Percentiles rank a stretch among this genome's conserved stretches.
These are phyloP conservation scores for Candida gigantensis DNA, from an alignment of 1,139 yeast species.

Conservation along the genomic window DNA sequence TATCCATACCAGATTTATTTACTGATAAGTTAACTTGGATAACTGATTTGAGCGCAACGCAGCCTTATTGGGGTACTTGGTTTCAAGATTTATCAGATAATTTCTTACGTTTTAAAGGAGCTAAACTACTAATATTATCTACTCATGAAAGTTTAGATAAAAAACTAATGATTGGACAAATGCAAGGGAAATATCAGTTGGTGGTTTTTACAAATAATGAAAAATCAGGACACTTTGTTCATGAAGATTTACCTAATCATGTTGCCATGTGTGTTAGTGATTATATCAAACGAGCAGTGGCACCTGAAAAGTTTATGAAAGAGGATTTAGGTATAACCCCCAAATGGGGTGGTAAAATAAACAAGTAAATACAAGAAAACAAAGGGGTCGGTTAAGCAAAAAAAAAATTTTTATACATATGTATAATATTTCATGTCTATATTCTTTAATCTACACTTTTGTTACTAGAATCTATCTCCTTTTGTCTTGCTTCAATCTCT, in stretches of 20 bases:
- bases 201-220: conserved; percentile 66
- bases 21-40: conserved; percentile 50
- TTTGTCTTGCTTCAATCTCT: conserved; percentile 43
- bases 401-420: too few species aligned
- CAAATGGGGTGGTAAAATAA: conserved; percentile 54
- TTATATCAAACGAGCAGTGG: conserved; percentile 48
- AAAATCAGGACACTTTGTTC: conserved; percentile 84
- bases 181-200: conserved; percentile 94
- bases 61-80: conserved; percentile 81
- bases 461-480: conserved; percentile 24
- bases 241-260: conserved; percentile 81
- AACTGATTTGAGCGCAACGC: conserved; percentile 60
- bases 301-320: conserved; percentile 37
- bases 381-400: too few species aligned
- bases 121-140: conserved; percentile 78
- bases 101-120: conserved; percentile 53
- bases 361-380: too few species aligned
- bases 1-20: conserved; percentile 75
- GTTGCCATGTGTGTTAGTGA: conserved; percentile 58
- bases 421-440: too few species aligned
- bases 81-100: conserved; percentile 66
- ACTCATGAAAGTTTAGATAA: conserved; percentile 90
- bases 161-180: conserved; percentile 85
- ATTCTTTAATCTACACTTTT: conserved; percentile 37
- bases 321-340: conserved; percentile 44